Evolutionary conservation across 495 filamentous ascomycete genomes (phyloP).

Genomic region (Penicillium canescens): DNA sequence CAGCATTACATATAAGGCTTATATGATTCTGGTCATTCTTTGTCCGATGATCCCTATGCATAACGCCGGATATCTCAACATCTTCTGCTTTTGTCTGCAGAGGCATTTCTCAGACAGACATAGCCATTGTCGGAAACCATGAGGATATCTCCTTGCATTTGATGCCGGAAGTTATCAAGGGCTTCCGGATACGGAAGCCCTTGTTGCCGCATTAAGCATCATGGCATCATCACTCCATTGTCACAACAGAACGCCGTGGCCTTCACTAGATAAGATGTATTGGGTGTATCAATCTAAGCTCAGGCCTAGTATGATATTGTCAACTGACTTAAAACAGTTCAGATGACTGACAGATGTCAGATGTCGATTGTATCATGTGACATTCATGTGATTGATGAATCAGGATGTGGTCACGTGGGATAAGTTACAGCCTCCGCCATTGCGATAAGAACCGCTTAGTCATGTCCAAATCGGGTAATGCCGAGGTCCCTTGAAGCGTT

Average conservation of each 20-base stretch:
- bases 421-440: too few species aligned
- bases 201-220: slow-evolving; percentile 29
- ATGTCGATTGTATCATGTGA: neutral
- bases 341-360: slow-evolving; percentile 1
- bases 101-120: slow-evolving; percentile 8
- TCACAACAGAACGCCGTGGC: slow-evolving; percentile 6
- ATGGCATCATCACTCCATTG: slow-evolving; percentile 26
- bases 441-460: too few species aligned
- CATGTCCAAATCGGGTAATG: slow-evolving; percentile 4
- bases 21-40: slow-evolving; percentile 16
- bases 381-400: too few species aligned
- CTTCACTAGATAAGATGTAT: neutral
- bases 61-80: slow-evolving; percentile 1
- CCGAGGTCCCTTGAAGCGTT: slow-evolving; percentile 16
- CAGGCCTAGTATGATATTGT: slow-evolving; percentile 15
- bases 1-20: slow-evolving; percentile 37
- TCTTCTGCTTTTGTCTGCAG: slow-evolving; percentile 3
- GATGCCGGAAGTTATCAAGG: slow-evolving; percentile 17
- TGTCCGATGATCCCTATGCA: slow-evolving; percentile 30
- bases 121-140: slow-evolving; percentile 13
- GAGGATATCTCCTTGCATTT: slow-evolving; percentile 8
- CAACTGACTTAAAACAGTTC: slow-evolving; percentile 21
- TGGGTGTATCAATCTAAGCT: neutral
- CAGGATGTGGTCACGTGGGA: too few species aligned
- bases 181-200: slow-evolving; percentile 31